Conservation (phyloP, 2,329 filamentous ascomycete genomes). For the Colletotrichum caudatum region DNA sequence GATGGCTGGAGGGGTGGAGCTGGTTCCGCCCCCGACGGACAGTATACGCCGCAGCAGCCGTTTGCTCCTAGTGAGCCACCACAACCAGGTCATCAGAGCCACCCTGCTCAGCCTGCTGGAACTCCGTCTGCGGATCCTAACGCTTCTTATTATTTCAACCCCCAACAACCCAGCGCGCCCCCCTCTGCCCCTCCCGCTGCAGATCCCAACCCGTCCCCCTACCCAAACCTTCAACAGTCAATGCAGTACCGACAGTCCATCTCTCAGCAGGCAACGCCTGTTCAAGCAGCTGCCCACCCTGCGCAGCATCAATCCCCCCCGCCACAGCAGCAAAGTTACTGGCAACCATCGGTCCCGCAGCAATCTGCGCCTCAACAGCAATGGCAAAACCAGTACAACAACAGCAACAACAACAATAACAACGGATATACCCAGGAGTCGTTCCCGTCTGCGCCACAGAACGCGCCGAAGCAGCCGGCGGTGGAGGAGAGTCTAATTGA, state of each 20-base stretch:
- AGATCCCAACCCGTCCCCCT: slow-evolving; percentile 62
- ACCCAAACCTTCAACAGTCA: slow-evolving; percentile 64
- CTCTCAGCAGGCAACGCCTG: slow-evolving; percentile 48
- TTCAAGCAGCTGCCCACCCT: slow-evolving; percentile 51
- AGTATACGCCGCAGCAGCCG: slow-evolving; percentile 52
- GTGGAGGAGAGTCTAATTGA: slow-evolving; percentile 87
- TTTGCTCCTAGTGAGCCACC: slow-evolving; percentile 51
- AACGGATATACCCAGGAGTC: slow-evolving; percentile 68
- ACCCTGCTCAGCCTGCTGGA: slow-evolving; percentile 45
- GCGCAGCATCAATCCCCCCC: slow-evolving; percentile 46
- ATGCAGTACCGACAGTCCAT: slow-evolving; percentile 59
- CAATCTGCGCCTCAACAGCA: slow-evolving; percentile 48
- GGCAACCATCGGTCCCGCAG: slow-evolving; percentile 51
- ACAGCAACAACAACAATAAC: slow-evolving; percentile 48
- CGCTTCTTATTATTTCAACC: slow-evolving; percentile 69
- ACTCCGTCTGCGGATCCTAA: slow-evolving; percentile 61
- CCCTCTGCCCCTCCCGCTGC: slow-evolving; percentile 50
- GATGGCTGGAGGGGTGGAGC: slow-evolving; percentile 62
- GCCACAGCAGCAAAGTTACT: slow-evolving; percentile 49
- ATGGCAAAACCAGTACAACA: slow-evolving; percentile 46
- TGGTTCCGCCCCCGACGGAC: slow-evolving; percentile 43
- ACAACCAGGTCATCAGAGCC: slow-evolving; percentile 47
- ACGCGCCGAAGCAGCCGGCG: slow-evolving; percentile 67
- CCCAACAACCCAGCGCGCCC: slow-evolving; percentile 50
- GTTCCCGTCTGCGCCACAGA: slow-evolving; percentile 75